Base-by-base conservation (phyloP, 768 basidiomycete species). In the Mycena albidolilacea region DNA sequence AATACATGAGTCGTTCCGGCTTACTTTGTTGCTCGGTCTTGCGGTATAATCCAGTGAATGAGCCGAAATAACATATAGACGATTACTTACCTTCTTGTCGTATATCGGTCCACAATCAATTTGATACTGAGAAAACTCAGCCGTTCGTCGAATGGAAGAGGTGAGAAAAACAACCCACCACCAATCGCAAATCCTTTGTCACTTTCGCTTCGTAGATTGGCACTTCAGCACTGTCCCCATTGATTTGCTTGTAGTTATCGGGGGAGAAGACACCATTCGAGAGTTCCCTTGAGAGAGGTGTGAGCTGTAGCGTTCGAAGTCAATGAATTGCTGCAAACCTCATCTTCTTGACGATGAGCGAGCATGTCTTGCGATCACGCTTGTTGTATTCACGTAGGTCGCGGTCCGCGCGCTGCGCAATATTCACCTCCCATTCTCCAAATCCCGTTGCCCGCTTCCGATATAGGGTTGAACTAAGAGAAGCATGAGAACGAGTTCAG, bases 201-300 rank as follows among this genome's bases (percentile, higher is more conserved):
- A 71, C 48, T n/a, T 61, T 66, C 5, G 70, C 70, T 55, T 59
- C 58, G 30, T 71, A 74, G 19, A 74, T 74, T 14, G 73, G 73
- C 14, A 74, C 23, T 35, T 67, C 69, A 19, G 55, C 15, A 30
- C 67, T 39, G 19, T n/a, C 55, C 0, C 81, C 83, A 9, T 81
- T 84, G 7, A 89, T 77, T 9, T 81, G 76, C 72, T 85, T 85
- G 68, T 89, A 85, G 64, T 89, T 89, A 38, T 85, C 84, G 5
- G 81, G 79, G 2, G 88, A 88, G 75, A 89, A 90, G 48, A 85
- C 82, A 0, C 88, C 89, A 0, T 83, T 80, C 0, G 88, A 89
- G 7, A 89, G 81, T 61, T 88, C 83, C 73, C 55, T 57, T 57
- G 2, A 57, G 17, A 35, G 3, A 35, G 17, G 55, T 35, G n/a